A percentile compares a stretch with the other conserved stretches of the same genome.
Evolutionary conservation across 768 basidiomycete species (phyloP).

Genomic region (Boletus tylopilopsis): DNA sequence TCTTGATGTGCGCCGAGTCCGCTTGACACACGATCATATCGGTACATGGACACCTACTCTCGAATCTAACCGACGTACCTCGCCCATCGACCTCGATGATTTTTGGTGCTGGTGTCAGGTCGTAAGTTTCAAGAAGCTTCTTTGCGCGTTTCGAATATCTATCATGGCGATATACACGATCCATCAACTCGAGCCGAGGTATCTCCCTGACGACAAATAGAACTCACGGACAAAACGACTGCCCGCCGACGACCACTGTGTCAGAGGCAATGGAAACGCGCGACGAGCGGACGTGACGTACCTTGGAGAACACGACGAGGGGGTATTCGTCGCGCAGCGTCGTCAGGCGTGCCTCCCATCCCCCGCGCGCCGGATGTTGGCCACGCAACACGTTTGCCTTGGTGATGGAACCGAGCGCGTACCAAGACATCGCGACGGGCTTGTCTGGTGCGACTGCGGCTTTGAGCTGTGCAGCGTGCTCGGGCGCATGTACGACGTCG

Average conservation of each 20-base stretch:
- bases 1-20: constrained; percentile 62
- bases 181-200: not conserved
- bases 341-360: constrained; percentile 32
- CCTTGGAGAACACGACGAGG: constrained; percentile 81
- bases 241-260: too few relatives aligned
- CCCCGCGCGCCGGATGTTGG: constrained; percentile 17
- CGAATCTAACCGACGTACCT: constrained; percentile 35
- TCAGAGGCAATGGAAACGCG: too few relatives aligned
- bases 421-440: constrained; percentile 50
- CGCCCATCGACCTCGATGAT: constrained; percentile 75
- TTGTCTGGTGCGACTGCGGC: constrained; percentile 44
- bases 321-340: constrained; percentile 51
- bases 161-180: not conserved
- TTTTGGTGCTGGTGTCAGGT: constrained; percentile 59
- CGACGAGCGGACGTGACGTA: too few relatives aligned
- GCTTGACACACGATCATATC: constrained; percentile 33
- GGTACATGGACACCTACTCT: not conserved
- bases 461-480: constrained; percentile 5
- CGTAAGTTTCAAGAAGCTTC: constrained; percentile 54
- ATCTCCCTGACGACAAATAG: not conserved
- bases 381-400: not conserved
- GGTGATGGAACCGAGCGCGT: constrained; percentile 41
- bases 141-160: constrained; percentile 32
- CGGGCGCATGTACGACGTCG: not conserved
- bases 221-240: constrained; percentile 75